A percentile compares a stretch with the other conserved stretches of the same genome.
These are phyloP conservation scores for Fusarium longipes DNA, from an alignment of 2,329 filamentous ascomycete species.

Conservation along the genomic window DNA sequence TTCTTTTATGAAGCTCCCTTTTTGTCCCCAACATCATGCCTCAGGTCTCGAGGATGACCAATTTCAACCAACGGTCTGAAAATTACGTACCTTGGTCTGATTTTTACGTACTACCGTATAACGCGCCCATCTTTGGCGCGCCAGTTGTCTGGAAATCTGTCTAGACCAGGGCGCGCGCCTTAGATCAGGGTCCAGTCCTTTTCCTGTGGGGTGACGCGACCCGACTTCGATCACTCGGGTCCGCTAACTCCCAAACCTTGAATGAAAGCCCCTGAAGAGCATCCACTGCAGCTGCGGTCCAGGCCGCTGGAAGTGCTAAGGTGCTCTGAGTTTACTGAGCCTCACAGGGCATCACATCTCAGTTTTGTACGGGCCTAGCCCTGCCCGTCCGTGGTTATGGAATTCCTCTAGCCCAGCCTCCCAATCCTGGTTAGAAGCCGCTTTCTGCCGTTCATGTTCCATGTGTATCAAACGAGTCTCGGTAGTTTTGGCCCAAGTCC, in stretches of 20 bases:
- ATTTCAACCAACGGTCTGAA: background rate
- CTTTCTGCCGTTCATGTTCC: constrained; percentile 32
- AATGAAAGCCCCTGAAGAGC: constrained; percentile 34
- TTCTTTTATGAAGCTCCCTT: constrained; percentile 4
- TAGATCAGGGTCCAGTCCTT: constrained; percentile 33
- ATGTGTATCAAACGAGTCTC: constrained; percentile 34
- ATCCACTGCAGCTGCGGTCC: constrained; percentile 24
- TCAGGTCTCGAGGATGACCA: constrained; percentile 32
- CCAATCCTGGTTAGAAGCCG: constrained; percentile 21
- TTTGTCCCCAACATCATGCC: constrained; percentile 29
- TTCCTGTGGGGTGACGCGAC: constrained; percentile 36
- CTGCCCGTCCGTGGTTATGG: constrained; percentile 13
- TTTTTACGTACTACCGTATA: constrained; percentile 35
- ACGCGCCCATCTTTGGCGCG: constrained; percentile 7
- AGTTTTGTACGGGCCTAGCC: constrained; percentile 21
- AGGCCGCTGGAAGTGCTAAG: constrained; percentile 29
- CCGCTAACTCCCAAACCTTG: constrained; percentile 17
- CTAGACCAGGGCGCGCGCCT: constrained; percentile 19
- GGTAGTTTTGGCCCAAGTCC: constrained; percentile 23
- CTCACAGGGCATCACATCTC: constrained; percentile 24
- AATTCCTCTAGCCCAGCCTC: constrained; percentile 15
- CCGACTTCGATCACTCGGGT: constrained; percentile 12
- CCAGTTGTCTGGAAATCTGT: constrained; percentile 1
- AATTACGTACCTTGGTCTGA: constrained; percentile 42
- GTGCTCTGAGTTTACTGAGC: constrained; percentile 29